Conservation (phyloP, 345 rosid genomes). For the Euphorbia tirucalli region DNA sequence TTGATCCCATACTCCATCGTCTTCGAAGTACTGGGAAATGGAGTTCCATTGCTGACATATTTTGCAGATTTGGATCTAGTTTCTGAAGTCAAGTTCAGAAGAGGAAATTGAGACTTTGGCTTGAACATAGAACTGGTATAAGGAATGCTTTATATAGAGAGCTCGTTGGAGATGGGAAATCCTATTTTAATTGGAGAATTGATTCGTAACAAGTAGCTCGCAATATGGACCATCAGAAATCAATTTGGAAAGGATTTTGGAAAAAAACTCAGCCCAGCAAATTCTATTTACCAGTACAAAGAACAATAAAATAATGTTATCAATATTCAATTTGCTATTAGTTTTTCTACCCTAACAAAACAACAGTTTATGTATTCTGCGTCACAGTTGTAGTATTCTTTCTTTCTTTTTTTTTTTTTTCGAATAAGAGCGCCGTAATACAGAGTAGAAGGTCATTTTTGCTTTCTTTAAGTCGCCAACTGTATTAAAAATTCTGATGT, state of each 20-base stretch:
- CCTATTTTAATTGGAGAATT: slow-evolving; percentile 10
- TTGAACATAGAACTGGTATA: neutral
- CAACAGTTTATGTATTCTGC: neutral
- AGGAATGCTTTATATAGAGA: slow-evolving; percentile 24
- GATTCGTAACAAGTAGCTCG: slow-evolving; percentile 6
- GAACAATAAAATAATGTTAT: neutral
- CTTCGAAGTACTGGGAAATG: neutral
- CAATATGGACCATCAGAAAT: slow-evolving; percentile 1
- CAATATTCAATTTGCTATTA: too few species aligned
- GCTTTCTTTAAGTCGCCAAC: neutral
- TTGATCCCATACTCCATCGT: slow-evolving; percentile 28
- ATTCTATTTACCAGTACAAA: neutral
- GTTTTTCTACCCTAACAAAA: neutral
- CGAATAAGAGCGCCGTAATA: neutral
- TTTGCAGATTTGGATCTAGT: neutral
- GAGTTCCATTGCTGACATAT: slow-evolving; percentile 2
- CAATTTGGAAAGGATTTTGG: neutral
- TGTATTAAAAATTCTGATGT: neutral
- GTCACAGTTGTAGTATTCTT: neutral
- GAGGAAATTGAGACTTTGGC: neutral
- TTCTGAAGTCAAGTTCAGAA: neutral
- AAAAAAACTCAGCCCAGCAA: neutral
- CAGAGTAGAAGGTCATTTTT: neutral
- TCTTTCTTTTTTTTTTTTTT: neutral
- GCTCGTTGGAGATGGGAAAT: neutral